Evolutionary conservation across 164 flowering plant species (phyloP), one percentile per base, ranked within the genome.

Genomic region (Echeveria elegans): DNA sequence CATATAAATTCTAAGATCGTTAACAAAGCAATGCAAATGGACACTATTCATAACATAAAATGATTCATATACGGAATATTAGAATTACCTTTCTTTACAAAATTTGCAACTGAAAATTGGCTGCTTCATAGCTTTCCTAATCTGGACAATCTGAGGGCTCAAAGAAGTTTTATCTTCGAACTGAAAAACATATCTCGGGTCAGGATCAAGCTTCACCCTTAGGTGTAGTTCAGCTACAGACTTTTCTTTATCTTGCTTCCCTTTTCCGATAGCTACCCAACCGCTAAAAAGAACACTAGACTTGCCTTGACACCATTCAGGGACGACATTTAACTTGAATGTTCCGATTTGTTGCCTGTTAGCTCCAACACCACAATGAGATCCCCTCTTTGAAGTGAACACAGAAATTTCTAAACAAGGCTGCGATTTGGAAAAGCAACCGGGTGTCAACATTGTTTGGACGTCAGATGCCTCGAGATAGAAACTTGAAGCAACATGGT

Each of bases 31-130:
- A 65, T n/a, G n/a, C n/a, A n/a, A n/a, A n/a, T n/a, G n/a, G n/a
- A n/a, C n/a, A n/a, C n/a, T n/a, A n/a, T n/a, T n/a, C n/a, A n/a
- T n/a, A n/a, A n/a, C n/a, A n/a, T n/a, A n/a, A n/a, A n/a, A n/a
- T n/a, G n/a, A n/a, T n/a, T n/a, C n/a, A n/a, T n/a, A n/a, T n/a
- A n/a, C n/a, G n/a, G n/a, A n/a, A n/a, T n/a, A n/a, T n/a, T n/a
- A n/a, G n/a, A n/a, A n/a, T 83, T 77, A 80, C 84, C 96, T 86
- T 79, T 91, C 97, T 59, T 78, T 85, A 71, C 80, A 86, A 75
- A 92, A 92, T 75, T 89, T 84, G 94, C 97, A 89, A 68, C 90
- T 92, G 77, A 92, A 92, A 68, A 89, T 86, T 4, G 96, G 97
- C 75, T 92, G 97, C 80, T 82, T 85, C 68, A 84, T 77, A 68